These are phyloP conservation scores for Kalaharituber pfeilii DNA, from an alignment of 2,329 filamentous ascomycete species.

Conservation along the genomic window DNA sequence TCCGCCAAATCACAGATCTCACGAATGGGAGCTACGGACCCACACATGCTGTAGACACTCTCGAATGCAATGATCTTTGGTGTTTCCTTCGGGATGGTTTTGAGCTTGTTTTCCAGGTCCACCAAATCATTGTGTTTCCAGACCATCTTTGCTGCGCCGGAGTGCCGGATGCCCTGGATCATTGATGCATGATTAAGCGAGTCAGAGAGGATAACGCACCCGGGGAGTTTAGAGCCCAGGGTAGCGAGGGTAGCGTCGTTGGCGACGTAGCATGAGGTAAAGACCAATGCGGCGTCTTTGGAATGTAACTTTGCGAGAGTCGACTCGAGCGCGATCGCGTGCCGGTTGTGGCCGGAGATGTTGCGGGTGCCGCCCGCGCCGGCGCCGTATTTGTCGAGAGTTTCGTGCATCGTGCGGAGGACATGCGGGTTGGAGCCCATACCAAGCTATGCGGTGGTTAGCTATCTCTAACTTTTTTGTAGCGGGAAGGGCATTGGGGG, in stretches of 20 bases:
- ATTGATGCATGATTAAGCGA: conserved; percentile 96
- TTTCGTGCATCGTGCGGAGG: conserved; percentile 81
- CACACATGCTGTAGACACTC: conserved; percentile 98
- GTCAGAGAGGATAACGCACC: conserved; percentile 95
- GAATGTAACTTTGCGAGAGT: conserved; percentile 75
- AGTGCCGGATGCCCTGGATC: conserved; percentile 98
- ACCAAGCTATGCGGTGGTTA: conserved; percentile 39
- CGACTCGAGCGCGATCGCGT: conserved; percentile 68
- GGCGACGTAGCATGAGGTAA: conserved; percentile 94
- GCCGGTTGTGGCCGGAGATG: conserved; percentile 93
- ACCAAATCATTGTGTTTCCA: conserved; percentile 97
- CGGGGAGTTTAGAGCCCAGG: conserved; percentile 86
- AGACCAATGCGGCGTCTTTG: conserved; percentile 82
- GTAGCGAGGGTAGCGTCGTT: conserved; percentile 95
- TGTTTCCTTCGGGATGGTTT: conserved; percentile 62
- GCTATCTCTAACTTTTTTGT: neutral
- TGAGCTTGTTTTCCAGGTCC: conserved; percentile 82
- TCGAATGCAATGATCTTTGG: conserved; percentile 99
- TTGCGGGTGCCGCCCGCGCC: conserved; percentile 92
- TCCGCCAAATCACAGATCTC: conserved; percentile 91
- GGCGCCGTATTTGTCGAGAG: conserved; percentile 82
- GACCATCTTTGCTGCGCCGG: conserved; percentile 88
- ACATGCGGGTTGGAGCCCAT: conserved; percentile 89
- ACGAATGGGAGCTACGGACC: conserved; percentile 87
- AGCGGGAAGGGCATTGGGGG: neutral